Evolutionary conservation across 129 eudicot species (phyloP).

Genomic region (Centrapalus pauciflorus): DNA sequence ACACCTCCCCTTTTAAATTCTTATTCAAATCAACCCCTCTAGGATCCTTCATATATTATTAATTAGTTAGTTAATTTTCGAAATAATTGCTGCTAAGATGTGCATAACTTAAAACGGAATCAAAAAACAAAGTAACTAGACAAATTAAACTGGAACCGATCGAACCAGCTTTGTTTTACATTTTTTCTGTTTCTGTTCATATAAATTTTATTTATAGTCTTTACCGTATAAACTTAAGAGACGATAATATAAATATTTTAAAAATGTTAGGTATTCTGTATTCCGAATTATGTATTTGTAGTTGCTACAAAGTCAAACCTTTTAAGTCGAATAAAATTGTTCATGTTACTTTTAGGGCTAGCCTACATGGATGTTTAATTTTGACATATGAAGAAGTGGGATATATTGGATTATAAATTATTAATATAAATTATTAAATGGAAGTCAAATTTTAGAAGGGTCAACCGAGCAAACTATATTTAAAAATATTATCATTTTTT

Average conservation of each 20-base stretch:
- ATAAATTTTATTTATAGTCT: too few relatives aligned
- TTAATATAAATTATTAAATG: not conserved
- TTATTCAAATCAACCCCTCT: not conserved
- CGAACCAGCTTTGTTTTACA: too few relatives aligned
- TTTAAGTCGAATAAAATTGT: not conserved
- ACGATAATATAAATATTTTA: not conserved
- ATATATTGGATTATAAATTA: not conserved
- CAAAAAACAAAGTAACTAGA: too few relatives aligned
- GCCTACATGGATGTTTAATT: not conserved
- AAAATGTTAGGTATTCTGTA: too few relatives aligned
- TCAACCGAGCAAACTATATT: conserved; percentile 4
- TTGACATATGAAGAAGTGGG: conserved; percentile 1
- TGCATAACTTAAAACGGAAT: too few relatives aligned
- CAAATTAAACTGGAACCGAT: too few relatives aligned
- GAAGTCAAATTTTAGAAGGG: conserved; percentile 9
- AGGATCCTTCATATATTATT: not conserved
- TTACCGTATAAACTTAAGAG: conserved; percentile 9
- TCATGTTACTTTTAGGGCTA: conserved; percentile 25
- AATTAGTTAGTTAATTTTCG: not conserved
- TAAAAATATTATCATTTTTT: not conserved
- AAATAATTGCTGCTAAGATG: not conserved
- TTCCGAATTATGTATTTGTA: too few relatives aligned
- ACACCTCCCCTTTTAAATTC: not conserved
- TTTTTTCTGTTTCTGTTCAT: too few relatives aligned
- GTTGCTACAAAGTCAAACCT: conserved; percentile 10